These are phyloP conservation scores for Scalesia atractyloides DNA, from an alignment of 129 eudicot species.

Conservation along the genomic window DNA sequence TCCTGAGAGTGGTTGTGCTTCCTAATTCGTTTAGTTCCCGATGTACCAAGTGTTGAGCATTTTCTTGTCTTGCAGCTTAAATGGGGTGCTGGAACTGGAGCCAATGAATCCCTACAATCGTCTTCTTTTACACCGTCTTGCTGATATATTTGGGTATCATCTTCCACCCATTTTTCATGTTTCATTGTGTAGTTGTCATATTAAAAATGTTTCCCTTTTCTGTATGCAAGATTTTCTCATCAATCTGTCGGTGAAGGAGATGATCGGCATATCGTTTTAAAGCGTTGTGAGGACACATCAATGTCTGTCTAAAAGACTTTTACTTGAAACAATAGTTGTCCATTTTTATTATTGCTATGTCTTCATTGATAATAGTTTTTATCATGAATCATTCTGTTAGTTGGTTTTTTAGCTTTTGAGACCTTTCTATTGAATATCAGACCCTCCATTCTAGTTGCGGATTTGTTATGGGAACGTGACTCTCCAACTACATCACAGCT, in stretches of 20 bases:
- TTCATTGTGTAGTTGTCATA: neutral
- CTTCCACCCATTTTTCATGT: neutral
- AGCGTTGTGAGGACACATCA: constrained; percentile 79
- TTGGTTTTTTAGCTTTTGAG: neutral
- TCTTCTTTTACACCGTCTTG: constrained; percentile 94
- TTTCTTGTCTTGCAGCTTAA: constrained; percentile 54
- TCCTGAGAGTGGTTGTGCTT: too few species aligned
- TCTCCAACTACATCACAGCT: constrained; percentile 48
- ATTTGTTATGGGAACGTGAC: constrained; percentile 67
- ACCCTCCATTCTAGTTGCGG: constrained; percentile 85
- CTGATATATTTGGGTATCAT: constrained; percentile 89
- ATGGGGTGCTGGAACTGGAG: constrained; percentile 73
- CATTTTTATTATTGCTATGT: neutral
- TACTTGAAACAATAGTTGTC: neutral
- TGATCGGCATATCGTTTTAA: constrained; percentile 76
- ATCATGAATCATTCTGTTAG: neutral
- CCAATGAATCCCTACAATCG: constrained; percentile 91
- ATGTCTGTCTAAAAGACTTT: constrained; percentile 51
- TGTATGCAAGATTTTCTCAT: constrained; percentile 74
- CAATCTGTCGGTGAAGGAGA: constrained; percentile 96
- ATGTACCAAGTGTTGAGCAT: constrained; percentile 4
- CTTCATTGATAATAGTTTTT: neutral
- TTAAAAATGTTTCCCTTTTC: constrained; percentile 9
- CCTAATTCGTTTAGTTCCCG: neutral
- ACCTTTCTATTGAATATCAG: constrained; percentile 45